Evolutionary conservation across 345 rosid species (phyloP), one percentile per base, ranked within the genome.

Genomic region (Citrus australasica): DNA sequence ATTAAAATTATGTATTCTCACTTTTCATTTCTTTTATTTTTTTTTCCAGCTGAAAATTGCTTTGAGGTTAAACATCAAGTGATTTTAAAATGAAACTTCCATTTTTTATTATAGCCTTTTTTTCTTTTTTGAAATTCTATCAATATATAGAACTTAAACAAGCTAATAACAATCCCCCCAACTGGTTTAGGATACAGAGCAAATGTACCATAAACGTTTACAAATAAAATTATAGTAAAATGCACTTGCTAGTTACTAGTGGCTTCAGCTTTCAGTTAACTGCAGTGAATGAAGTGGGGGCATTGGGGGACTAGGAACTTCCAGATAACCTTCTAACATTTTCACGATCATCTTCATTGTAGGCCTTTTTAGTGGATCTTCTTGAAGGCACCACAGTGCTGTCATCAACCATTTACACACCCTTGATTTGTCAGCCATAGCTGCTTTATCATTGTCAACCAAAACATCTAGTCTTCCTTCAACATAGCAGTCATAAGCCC

Each of bases 341-440:
- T 35, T 48, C 67, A 71, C 11, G 7, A 71, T 78, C 82, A 60
- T 74, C 63, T 80, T 84, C 69, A 67, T 75, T 28, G 76, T 16
- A 37, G 84, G 86, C 64, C 82, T 74, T 30, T 62, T 51, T 4
- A 67, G 71, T 17, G 83, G 78, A 48, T 83, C 84, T 28, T 84
- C 86, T 78, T 80, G 79, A 55, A 75, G 35, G 71, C 82, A 82
- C 84, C 82, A 82, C 0, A 78, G 24, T 53, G 73, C 82, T 78
- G 70, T 58, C 22, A 6, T 67, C 48, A 75, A 22, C 83, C 81
- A 83, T 38, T 19, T 78, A 14, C 53, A n/a, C 35, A 78, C n/a
- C 61, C 79, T 80, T 25, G 48, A 71, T 17, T 27, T 58, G 35
- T 83, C 81, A 2, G 13, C 72, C 67, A 38, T 61, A 6, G 65